A percentile compares a stretch with the other conserved stretches of the same genome.
Evolutionary conservation across 1,139 yeast species (phyloP).

Genomic region (Candida frijolesensis): DNA sequence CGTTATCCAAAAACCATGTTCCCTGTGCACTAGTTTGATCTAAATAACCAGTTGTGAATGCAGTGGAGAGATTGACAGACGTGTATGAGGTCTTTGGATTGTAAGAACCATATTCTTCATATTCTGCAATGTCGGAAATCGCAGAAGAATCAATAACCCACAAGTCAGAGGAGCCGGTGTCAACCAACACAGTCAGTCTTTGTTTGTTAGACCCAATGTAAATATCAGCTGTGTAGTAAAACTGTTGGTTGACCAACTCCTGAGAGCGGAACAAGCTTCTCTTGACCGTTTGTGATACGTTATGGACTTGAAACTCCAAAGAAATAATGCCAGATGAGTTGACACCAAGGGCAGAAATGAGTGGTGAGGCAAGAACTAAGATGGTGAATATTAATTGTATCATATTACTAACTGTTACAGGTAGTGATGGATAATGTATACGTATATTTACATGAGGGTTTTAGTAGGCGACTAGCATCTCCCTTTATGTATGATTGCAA

Average conservation of each 20-base stretch:
- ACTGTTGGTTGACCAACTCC: slow-evolving; percentile 8
- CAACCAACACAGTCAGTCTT: slow-evolving; percentile 15
- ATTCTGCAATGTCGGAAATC: neutral
- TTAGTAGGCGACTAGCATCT: neutral
- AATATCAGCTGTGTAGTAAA: slow-evolving; percentile 10
- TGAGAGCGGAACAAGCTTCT: neutral
- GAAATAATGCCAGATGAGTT: slow-evolving; percentile 12
- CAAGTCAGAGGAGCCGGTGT: slow-evolving; percentile 38
- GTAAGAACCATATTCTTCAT: slow-evolving; percentile 10
- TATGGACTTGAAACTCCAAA: slow-evolving; percentile 13
- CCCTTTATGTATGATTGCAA: neutral
- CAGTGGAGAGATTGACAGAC: slow-evolving; percentile 9
- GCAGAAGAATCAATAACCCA: slow-evolving; percentile 28
- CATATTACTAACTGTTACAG: neutral
- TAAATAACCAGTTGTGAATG: slow-evolving; percentile 15
- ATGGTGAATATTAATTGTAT: slow-evolving; percentile 4
- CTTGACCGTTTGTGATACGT: slow-evolving; percentile 24
- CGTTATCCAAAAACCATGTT: slow-evolving; percentile 54
- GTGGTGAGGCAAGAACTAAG: slow-evolving; percentile 11
- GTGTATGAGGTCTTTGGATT: slow-evolving; percentile 9
- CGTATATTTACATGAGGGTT: neutral
- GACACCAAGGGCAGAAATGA: slow-evolving; percentile 4
- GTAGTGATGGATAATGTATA: neutral
- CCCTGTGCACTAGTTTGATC: slow-evolving; percentile 39
- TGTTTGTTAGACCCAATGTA: slow-evolving; percentile 12